Evolutionary conservation across 306 rosid species (phyloP).

Genomic region (Crotalaria pallida): DNA sequence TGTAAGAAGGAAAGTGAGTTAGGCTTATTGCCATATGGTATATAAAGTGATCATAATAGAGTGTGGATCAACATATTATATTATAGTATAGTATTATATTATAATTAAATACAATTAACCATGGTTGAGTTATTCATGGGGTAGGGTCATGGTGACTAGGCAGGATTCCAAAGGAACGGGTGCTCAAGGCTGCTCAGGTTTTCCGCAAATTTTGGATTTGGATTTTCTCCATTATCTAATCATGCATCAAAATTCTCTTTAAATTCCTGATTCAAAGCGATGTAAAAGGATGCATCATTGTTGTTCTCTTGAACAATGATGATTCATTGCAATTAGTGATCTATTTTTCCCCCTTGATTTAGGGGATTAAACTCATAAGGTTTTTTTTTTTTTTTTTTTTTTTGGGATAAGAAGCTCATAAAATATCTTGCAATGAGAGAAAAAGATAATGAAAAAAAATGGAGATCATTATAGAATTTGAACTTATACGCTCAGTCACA

Average conservation of each 20-base stretch:
- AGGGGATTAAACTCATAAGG: no score
- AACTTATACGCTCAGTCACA: no score
- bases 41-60: no score
- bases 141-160: background rate
- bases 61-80: no score
- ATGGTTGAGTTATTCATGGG: constrained; percentile 21
- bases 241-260: constrained; percentile 8
- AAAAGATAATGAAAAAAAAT: no score
- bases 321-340: background rate
- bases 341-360: no score
- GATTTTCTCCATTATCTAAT: constrained; percentile 7
- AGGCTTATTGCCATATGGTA: no score
- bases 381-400: no score
- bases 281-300: background rate
- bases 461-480: no score
- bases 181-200: constrained; percentile 39
- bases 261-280: constrained; percentile 1
- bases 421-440: no score
- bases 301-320: background rate
- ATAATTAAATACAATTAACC: background rate
- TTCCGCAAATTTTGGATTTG: constrained; percentile 32
- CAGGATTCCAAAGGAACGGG: constrained; percentile 41
- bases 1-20: no score
- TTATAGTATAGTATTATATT: background rate
- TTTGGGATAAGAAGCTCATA: no score